Evolutionary conservation across 1,139 yeast genomes (phyloP).

Genomic region (Pneumocystis carinii): DNA sequence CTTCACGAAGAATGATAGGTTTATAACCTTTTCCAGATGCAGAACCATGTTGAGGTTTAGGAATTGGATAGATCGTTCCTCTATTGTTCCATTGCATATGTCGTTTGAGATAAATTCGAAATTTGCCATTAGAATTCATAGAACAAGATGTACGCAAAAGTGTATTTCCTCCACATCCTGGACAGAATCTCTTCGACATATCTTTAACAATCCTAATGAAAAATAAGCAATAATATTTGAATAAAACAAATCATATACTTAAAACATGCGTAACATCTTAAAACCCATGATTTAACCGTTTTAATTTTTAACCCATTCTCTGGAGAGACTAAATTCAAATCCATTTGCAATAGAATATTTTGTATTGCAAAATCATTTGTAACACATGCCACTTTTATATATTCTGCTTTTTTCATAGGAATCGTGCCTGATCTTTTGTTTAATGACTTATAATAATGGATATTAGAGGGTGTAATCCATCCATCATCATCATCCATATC

Average conservation of each 20-base stretch:
- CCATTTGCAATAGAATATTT: constrained; percentile 83
- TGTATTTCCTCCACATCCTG: constrained; percentile 91
- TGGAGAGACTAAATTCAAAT: constrained; percentile 70
- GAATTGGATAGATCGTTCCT: constrained; percentile 67
- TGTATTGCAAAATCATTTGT: constrained; percentile 98
- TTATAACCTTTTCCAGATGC: constrained; percentile 11
- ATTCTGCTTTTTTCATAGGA: constrained; percentile 10
- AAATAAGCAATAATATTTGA: constrained; percentile 36
- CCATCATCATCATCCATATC: constrained; percentile 36
- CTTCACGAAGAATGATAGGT: constrained; percentile 38
- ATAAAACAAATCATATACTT: constrained; percentile 26
- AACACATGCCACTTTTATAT: constrained; percentile 60
- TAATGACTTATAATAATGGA: constrained; percentile 34
- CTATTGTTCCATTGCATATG: constrained; percentile 90
- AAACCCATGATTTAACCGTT: constrained; percentile 79
- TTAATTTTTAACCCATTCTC: constrained; percentile 74
- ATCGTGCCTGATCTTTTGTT: constrained; percentile 23
- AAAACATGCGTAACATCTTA: constrained; percentile 96
- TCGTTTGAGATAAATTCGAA: constrained; percentile 79
- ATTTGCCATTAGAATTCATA: constrained; percentile 59
- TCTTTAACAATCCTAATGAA: constrained; percentile 17
- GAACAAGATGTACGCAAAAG: constrained; percentile 76
- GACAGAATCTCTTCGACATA: constrained; percentile 69
- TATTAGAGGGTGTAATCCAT: constrained; percentile 87
- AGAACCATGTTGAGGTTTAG: constrained; percentile 25